Conservation (phyloP, 2,329 filamentous ascomycete genomes). For the Lasiodiplodia theobromae region DNA sequence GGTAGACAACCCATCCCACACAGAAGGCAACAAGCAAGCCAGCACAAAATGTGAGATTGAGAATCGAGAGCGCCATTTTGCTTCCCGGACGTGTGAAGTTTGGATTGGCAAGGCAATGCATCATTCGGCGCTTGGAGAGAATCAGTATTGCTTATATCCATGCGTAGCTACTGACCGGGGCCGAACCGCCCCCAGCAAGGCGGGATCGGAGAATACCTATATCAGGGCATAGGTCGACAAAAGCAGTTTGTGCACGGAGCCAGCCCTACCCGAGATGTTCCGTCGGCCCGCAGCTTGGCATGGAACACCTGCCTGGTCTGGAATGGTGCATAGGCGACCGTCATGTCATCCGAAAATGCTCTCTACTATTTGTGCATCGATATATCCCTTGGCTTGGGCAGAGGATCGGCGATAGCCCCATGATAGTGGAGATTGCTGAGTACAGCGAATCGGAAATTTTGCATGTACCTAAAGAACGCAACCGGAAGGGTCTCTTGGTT, state of each 20-base stretch:
- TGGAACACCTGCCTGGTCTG: too few species aligned
- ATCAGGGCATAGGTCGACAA: neutral
- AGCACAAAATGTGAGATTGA: neutral
- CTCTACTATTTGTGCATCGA: too few species aligned
- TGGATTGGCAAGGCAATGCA: neutral
- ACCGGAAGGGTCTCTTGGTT: too few species aligned
- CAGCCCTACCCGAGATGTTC: too few species aligned
- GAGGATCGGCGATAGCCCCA: too few species aligned
- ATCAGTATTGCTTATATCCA: neutral
- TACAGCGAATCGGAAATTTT: too few species aligned
- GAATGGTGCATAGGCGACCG: too few species aligned
- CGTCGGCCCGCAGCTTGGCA: too few species aligned
- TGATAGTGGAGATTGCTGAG: too few species aligned
- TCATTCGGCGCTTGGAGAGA: neutral
- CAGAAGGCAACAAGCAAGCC: conserved; percentile 27
- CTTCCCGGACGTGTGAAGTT: neutral
- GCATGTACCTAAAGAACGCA: too few species aligned
- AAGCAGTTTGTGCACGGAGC: neutral
- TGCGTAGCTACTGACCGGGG: neutral
- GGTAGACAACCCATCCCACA: conserved; percentile 33
- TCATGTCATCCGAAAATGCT: too few species aligned
- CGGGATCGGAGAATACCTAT: neutral
- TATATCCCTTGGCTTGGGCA: too few species aligned
- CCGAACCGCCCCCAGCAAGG: neutral
- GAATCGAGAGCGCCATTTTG: neutral